Percentiles rank a stretch among this genome's conserved stretches.
Evolutionary conservation across 345 rosid genomes (phyloP).

Genomic region (Lenwebbia sp.): DNA sequence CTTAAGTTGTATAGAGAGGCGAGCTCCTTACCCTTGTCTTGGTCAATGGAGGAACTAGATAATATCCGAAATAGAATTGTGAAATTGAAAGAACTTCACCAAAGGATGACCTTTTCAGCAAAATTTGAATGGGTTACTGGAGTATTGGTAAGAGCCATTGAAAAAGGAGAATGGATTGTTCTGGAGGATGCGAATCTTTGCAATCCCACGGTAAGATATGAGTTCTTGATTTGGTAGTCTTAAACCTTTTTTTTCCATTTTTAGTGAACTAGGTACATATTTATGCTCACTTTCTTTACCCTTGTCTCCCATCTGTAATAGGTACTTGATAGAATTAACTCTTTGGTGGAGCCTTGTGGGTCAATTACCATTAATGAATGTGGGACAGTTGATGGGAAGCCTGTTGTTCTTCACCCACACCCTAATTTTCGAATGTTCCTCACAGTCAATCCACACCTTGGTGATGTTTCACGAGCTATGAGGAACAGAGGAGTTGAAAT

Average conservation of each 20-base stretch:
- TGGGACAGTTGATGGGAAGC: slow-evolving; percentile 80
- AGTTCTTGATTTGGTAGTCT: slow-evolving; percentile 1
- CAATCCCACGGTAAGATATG: slow-evolving; percentile 72
- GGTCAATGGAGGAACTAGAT: slow-evolving; percentile 43
- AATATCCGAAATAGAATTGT: slow-evolving; percentile 34
- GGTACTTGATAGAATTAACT: slow-evolving; percentile 98
- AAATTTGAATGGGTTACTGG: slow-evolving; percentile 97
- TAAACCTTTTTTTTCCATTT: background rate
- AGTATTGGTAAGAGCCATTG: slow-evolving; percentile 70
- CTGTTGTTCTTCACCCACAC: slow-evolving; percentile 67
- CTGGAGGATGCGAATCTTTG: slow-evolving; percentile 94
- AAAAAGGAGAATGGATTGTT: slow-evolving; percentile 93
- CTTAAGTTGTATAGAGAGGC: slow-evolving; percentile 33
- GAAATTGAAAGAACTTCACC: slow-evolving; percentile 40
- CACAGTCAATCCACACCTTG: slow-evolving; percentile 74
- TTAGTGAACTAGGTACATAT: background rate
- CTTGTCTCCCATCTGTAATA: slow-evolving; percentile 8
- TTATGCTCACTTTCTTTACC: background rate
- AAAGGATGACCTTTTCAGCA: slow-evolving; percentile 34
- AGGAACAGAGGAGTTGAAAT: slow-evolving; percentile 96
- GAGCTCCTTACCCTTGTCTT: slow-evolving; percentile 25
- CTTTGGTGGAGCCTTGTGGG: slow-evolving; percentile 87
- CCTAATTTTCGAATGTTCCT: slow-evolving; percentile 84
- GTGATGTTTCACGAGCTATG: slow-evolving; percentile 97
- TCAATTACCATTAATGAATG: slow-evolving; percentile 84